phyloP scores from a whole-genome alignment of 805 yeast species.

The Soucietia sequanensis region DNA sequence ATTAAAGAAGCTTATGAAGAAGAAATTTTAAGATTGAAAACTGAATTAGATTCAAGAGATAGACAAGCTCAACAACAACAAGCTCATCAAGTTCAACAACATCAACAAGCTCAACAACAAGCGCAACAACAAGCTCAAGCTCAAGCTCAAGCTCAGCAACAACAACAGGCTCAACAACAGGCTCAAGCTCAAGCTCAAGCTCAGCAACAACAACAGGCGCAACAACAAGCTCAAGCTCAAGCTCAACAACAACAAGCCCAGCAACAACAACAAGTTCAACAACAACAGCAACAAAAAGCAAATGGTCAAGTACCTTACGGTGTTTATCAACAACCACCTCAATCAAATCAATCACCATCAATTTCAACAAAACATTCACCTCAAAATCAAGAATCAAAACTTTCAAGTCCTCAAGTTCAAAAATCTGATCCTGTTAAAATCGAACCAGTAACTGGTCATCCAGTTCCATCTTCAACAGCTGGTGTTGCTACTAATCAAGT shows the following conservation, averaged over 20 bases:
- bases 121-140: conserved; percentile 15
- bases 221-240: conserved; percentile 20
- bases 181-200: conserved; percentile 39
- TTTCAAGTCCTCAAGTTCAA: conserved; percentile 10
- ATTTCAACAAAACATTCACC: conserved; percentile 15
- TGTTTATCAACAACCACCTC: conserved; percentile 8
- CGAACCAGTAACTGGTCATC: too few relatives aligned
- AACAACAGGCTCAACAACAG: conserved; percentile 19
- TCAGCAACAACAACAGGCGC: conserved; percentile 40
- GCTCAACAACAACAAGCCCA: conserved; percentile 40
- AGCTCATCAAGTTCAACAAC: conserved; percentile 16
- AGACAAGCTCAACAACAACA: conserved; percentile 52
- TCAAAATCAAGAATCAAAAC: conserved; percentile 14
- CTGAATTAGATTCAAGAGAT: conserved; percentile 80
- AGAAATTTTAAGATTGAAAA: conserved; percentile 81
- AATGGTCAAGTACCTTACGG: neutral
- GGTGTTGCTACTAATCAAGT: conserved; percentile 23
- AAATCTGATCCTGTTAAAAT: conserved; percentile 12
- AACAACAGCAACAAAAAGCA: conserved; percentile 19
- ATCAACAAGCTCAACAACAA: conserved; percentile 31
- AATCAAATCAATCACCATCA: conserved; percentile 15
- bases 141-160: conserved; percentile 15
- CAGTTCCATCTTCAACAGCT: conserved; percentile 5
- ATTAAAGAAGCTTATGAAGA: conserved; percentile 96
- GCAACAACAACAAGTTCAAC: conserved; percentile 19